A percentile compares a stretch with the other conserved stretches of the same genome.
Evolutionary conservation across 257 asterid species (phyloP).

Genomic region (Plantago major): DNA sequence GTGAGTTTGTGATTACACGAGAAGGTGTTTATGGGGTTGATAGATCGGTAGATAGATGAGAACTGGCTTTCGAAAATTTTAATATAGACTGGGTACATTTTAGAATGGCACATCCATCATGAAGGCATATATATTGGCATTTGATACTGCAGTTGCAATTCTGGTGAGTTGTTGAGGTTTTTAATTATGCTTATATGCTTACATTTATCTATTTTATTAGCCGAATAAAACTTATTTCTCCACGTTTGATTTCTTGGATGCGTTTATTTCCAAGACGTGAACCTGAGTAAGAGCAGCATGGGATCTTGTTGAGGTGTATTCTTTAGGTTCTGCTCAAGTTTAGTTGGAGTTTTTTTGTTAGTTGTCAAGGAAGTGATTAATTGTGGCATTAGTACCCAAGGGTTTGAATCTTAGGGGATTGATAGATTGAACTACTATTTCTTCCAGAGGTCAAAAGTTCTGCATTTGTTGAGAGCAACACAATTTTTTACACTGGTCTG

Average conservation of each 20-base stretch:
- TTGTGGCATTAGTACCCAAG: too few relatives aligned
- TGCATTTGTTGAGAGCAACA: neutral
- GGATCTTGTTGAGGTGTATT: neutral
- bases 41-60: constrained; percentile 9
- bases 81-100: neutral
- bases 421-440: too few relatives aligned
- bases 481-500: too few relatives aligned
- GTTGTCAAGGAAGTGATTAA: neutral
- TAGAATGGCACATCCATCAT: neutral
- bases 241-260: neutral
- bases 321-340: neutral
- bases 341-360: too few relatives aligned
- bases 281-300: neutral
- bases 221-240: neutral
- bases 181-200: neutral
- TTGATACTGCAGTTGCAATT: constrained; percentile 7
- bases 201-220: constrained; percentile 4
- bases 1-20: constrained; percentile 59
- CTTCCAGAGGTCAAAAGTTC: neutral
- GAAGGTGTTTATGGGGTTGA: constrained; percentile 64
- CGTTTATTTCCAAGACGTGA: neutral
- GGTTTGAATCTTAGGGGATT: too few relatives aligned
- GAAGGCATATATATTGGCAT: neutral
- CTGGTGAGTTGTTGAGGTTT: constrained; percentile 24
- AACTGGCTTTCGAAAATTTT: too few relatives aligned